Conservation (phyloP, 371 early-diverging fungal genomes). For the Mortierella sp. region DNA sequence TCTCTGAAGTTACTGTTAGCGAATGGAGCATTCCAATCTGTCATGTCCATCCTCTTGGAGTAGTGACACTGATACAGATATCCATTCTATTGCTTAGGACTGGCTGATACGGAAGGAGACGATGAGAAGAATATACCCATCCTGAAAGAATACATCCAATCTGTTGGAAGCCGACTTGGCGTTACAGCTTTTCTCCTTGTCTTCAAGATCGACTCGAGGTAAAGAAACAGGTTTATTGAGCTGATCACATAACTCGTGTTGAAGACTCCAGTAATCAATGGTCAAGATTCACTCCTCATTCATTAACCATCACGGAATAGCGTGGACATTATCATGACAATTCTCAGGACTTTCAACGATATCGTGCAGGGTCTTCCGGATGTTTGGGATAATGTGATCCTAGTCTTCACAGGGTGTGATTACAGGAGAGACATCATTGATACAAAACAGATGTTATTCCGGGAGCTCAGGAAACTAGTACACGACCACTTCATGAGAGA, state of each 20-base stretch:
- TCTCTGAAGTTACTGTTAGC: no score
- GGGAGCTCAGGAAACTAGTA: constrained; percentile 32
- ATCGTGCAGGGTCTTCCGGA: constrained; percentile 60
- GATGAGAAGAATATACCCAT: constrained; percentile 56
- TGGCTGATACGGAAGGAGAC: constrained; percentile 61
- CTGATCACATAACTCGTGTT: no score
- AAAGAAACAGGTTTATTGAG: no score
- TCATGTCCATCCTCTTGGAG: no score
- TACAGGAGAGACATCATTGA: constrained; percentile 52
- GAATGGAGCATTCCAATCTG: no score
- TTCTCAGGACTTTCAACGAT: constrained; percentile 56
- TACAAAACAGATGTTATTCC: constrained; percentile 46
- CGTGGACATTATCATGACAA: constrained; percentile 55
- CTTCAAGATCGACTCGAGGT: constrained; percentile 59
- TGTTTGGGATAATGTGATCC: constrained; percentile 63
- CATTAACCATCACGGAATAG: constrained; percentile 6
- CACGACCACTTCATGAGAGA: constrained; percentile 40
- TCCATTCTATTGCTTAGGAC: no score
- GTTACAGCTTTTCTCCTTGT: constrained; percentile 62
- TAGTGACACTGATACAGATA: no score
- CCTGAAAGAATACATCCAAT: constrained; percentile 58
- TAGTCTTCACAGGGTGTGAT: constrained; percentile 65
- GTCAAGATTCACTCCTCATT: background rate
- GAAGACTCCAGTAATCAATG: no score
- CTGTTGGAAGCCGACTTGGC: constrained; percentile 58